Base-by-base conservation (phyloP, 2,329 filamentous ascomycete species). In the Penicillium sp. region DNA sequence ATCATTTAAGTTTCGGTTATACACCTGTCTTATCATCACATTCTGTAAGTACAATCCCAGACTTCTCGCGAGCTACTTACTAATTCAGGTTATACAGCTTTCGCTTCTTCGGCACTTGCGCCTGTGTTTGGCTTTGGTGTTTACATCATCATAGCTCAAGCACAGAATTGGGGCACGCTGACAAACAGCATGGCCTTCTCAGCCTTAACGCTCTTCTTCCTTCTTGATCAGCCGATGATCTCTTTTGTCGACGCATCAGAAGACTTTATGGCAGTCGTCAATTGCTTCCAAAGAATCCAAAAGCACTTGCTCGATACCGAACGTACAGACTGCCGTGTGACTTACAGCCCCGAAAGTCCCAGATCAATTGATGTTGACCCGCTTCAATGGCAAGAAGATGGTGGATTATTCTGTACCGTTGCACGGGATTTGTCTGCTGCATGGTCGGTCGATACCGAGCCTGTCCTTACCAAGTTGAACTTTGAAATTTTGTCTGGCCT, bases 231-330 rank as follows among this genome's bases (percentile, higher is more conserved):
- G n/a, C 65, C 65, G 6, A 57, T 68, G 45, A 46, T 59, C 5
- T 55, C 61, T 6, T 52, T 67, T 40, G 62, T 65, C 1, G 40
- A 65, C 52, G 66, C 59, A 13, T 48, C 59, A 6, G 63, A 67
- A 19, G 63, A 68, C 22, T 33, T 65, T 2, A 62, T 65, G 55
- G 52, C 63, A 6, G 58, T 67, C 26, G 57, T 63, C 14, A 67
- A 68, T 16, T 67, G 65, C 35, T 66, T 67, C 33, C 65, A 67
- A 45, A 46, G 66, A 35, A 65, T 68, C n/a, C 66, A 68, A 40
- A 65, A 64, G 19, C 64, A 68, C 28, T 33, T 66, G 8, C 43
- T 60, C 7, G 63, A 61, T 30, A 52, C n/a, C 0, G 65, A 67
- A 46, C 55, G 62, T 30, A 5, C 35, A 4, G 66, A 68, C 16